Evolutionary conservation across 164 flowering plant genomes (phyloP).

Genomic region (Aristolochia contorta): DNA sequence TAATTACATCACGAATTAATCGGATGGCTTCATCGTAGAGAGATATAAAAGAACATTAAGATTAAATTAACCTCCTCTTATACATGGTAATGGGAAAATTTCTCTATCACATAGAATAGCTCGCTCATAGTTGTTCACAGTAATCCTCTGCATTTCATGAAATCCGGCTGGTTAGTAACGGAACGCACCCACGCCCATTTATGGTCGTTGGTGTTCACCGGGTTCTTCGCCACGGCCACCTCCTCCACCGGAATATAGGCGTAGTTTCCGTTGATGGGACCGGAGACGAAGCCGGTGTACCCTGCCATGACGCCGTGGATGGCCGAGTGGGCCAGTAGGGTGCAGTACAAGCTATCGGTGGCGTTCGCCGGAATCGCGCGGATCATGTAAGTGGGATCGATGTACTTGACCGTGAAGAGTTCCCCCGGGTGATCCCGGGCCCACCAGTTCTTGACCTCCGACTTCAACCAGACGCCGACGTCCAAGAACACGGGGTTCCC

Average conservation of each 20-base stretch:
- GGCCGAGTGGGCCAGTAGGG: conserved; percentile 70
- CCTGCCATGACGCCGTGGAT: conserved; percentile 92
- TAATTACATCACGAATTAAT: too few species aligned
- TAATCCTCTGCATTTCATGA: conserved; percentile 13
- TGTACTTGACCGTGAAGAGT: conserved; percentile 69
- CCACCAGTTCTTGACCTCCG: conserved; percentile 81
- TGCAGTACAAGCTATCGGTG: conserved; percentile 65
- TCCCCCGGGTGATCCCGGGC: conserved; percentile 45
- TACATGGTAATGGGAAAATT: too few species aligned
- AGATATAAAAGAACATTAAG: too few species aligned
- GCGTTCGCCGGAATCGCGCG: conserved; percentile 84
- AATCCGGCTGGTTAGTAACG: conserved; percentile 81
- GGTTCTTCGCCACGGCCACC: conserved; percentile 52
- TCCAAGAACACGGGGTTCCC: conserved; percentile 72
- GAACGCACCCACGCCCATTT: conserved; percentile 95
- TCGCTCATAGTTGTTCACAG: too few species aligned
- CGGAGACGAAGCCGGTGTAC: conserved; percentile 70
- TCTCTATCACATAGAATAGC: too few species aligned
- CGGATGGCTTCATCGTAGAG: too few species aligned
- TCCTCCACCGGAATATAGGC: conserved; percentile 65
- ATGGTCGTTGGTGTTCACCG: conserved; percentile 49
- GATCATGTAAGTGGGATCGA: conserved; percentile 86
- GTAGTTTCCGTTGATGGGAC: conserved; percentile 69
- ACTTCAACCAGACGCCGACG: conserved; percentile 75
- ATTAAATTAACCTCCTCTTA: too few species aligned